Evolutionary conservation across 768 basidiomycete genomes (phyloP), one percentile per base, ranked within the genome.

Genomic region (Clathrus columnatus): DNA sequence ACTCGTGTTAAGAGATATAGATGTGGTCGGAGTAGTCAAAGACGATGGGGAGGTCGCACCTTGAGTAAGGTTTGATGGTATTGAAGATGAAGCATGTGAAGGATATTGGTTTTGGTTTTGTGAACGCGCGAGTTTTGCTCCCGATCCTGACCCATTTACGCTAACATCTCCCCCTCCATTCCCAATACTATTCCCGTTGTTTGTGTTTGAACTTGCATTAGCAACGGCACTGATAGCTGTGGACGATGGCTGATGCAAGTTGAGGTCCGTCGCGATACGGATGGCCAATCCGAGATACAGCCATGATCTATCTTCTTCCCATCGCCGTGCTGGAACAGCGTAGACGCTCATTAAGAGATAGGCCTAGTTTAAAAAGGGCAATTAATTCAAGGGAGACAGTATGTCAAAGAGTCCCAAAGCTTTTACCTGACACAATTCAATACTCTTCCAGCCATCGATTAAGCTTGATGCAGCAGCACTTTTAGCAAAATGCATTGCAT

Each of bases 261-360:
- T 93, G 43, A 95, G 73, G 65, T 94, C 92, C 1, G 91, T 92
- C 4, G 91, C 92, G 65, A 93, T 85, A 53, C 88, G 83, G 29
- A 91, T 85, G 1, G 90, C 91, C 58, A 92, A 79, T 20, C 91
- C 91, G 4, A 89, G 86, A 64, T 91, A 90, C 48, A 93, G 67
- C 88, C 91, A 94, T 55, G 87, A 88, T 26, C 90, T 76, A 64
- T 94, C 91, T 61, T 94, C 90, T 62, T 94, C 91, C 85, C 91
- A 95, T 43, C 81, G 71, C 21, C 83, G 78, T 1, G 87, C 88
- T 3, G 87, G 88, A 1, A 89, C 84, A 45, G 82, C 81, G 63
- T 87, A 90, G 48, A 85, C 77, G 59, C 83, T 85, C 85, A 91
- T 84, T 50, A 96, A 74, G 48, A 96, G 83, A 62, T 94, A 96